Conservation (phyloP, 2,329 filamentous ascomycete species). For the Colletotrichum karsti region DNA sequence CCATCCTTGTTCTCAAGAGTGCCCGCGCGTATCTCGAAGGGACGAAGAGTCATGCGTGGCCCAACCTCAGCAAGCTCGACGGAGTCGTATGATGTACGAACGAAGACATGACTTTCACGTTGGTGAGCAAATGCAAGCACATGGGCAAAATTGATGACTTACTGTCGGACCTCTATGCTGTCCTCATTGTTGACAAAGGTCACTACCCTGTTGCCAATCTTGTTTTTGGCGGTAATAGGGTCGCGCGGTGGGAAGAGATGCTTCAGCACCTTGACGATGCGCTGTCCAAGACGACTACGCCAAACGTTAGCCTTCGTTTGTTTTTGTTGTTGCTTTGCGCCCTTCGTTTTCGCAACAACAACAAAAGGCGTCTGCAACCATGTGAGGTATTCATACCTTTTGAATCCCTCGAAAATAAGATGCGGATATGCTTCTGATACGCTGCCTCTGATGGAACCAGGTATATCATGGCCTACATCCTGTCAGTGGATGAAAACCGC, state of each 20-base stretch:
- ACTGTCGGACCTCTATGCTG: conserved; percentile 83
- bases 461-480: conserved; percentile 94
- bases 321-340: too few relatives aligned
- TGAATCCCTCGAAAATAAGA: conserved; percentile 95
- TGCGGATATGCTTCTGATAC: conserved; percentile 94
- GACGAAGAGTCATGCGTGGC: conserved; percentile 80
- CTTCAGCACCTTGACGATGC: conserved; percentile 90
- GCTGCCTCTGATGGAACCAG: conserved; percentile 84
- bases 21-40: conserved; percentile 91
- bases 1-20: conserved; percentile 95
- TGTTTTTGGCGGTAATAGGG: conserved; percentile 72
- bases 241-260: conserved; percentile 94
- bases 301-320: not conserved
- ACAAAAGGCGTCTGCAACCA: too few relatives aligned
- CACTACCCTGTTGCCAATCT: conserved; percentile 87
- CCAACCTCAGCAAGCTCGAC: conserved; percentile 85
- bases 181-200: conserved; percentile 78
- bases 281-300: conserved; percentile 76
- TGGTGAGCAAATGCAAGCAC: not conserved
- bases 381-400: not conserved
- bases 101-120: conserved; percentile 72
- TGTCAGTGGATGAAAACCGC: too few relatives aligned
- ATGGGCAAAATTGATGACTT: not conserved
- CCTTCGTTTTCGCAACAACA: too few relatives aligned
- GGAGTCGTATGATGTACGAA: conserved; percentile 88